Base-by-base conservation (phyloP, 257 asterid genomes). In the Solanum dulcamara region DNA sequence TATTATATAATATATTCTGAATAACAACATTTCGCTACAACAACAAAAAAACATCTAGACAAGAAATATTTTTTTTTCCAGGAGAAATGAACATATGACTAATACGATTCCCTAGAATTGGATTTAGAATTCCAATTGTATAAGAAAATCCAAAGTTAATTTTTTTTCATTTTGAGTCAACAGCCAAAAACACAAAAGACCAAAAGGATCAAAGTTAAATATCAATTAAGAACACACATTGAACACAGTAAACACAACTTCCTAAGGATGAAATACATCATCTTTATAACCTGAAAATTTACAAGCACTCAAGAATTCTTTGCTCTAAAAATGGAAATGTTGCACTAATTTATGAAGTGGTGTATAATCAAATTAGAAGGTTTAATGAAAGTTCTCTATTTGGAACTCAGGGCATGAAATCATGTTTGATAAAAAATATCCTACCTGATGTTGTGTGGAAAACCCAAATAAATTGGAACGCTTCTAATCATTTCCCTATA, bases 241-340 rank as follows among this genome's bases (percentile, higher is more conserved):
- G 88, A 91, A 81, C 57, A 93, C 85, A n/a, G 96, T 84, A 64
- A 94, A 89, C 1, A 88, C 88, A 85, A 94, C 88, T 72, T 92
- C 90, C 97, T 96, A 94, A 13, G 97, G 95, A 83, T 88, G 92
- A 89, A 92, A 92, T 0, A 55, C 81, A 4, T 86, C 94, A 6
- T 92, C 92, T 50, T 91, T 91, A 66, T 80, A 32, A 44, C 67
- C 74, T 0, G 90, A 85, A 46, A 93, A 92, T 24, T 40, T 84
- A 90, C 95, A 92, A 18, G 85, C 77, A 81, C 89, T 85, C 22
- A 86, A 91, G 88, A 94, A 94, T 81, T 91, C 93, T 33, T 93
- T 95, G 32, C 91, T 90, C 97, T 94, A 94, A n/a, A n/a, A n/a
- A n/a, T n/a, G n/a, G n/a, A n/a, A n/a, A n/a, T n/a, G n/a, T n/a